A percentile compares a stretch with the other conserved stretches of the same genome.
Conservation (phyloP, 768 basidiomycete species). For the Mycena galericulata region DNA sequence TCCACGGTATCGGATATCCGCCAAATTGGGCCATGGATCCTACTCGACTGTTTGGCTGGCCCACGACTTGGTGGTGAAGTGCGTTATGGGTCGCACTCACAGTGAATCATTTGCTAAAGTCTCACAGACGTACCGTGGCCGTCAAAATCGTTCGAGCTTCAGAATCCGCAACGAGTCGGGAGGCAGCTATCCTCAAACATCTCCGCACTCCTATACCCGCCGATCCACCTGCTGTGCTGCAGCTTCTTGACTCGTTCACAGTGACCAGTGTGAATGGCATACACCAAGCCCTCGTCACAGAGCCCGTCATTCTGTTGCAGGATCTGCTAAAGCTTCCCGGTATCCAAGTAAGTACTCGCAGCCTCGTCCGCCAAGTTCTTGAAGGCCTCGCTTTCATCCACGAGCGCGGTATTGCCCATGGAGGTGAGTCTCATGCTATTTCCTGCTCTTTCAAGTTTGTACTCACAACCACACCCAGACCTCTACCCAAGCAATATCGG, state of each 20-base stretch:
- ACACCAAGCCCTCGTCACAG: constrained; percentile 8
- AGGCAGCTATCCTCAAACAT: not conserved
- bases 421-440: too few relatives aligned
- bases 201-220: not conserved
- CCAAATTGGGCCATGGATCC: not conserved
- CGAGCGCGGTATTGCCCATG: not conserved
- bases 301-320: not conserved
- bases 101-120: not conserved
- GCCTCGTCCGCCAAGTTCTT: not conserved
- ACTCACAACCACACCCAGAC: not conserved
- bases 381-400: too few relatives aligned
- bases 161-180: not conserved
- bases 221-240: not conserved
- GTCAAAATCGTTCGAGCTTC: not conserved
- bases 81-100: not conserved
- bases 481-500: constrained; percentile 12
- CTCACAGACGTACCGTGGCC: not conserved
- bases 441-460: too few relatives aligned
- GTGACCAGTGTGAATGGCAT: not conserved
- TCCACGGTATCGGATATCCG: not conserved
- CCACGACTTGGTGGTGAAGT: not conserved
- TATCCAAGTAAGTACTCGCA: not conserved
- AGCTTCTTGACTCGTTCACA: not conserved
- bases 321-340: not conserved
- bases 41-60: constrained; percentile 12